A percentile compares a stretch with the other conserved stretches of the same genome.
Evolutionary conservation across 2,329 filamentous ascomycete species (phyloP).

Genomic region (Zymoseptoria tritici): DNA sequence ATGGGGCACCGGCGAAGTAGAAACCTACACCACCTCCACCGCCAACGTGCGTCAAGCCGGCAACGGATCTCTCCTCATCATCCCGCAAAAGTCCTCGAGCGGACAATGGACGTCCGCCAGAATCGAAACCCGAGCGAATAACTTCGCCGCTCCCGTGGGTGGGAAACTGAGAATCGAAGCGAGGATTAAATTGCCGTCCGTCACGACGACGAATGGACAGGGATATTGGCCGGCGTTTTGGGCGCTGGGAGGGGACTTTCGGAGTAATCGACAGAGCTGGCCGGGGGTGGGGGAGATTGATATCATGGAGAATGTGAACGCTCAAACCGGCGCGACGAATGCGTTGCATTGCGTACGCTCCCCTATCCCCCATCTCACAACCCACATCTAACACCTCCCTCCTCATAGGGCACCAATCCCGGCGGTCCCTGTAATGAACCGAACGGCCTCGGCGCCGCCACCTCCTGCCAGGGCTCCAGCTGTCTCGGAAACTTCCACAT

Average conservation of each 20-base stretch:
- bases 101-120: conserved; percentile 17
- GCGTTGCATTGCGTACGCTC: conserved; percentile 23
- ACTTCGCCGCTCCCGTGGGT: conserved; percentile 20
- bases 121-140: conserved; percentile 15
- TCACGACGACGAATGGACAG: conserved; percentile 10
- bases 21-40: conserved; percentile 38
- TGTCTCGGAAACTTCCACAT: conserved; percentile 25
- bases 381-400: background rate
- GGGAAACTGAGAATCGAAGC: conserved; percentile 21
- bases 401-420: conserved; percentile 19
- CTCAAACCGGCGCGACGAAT: conserved; percentile 15
- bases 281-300: conserved; percentile 26
- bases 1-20: conserved; percentile 46
- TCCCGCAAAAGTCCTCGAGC: conserved; percentile 23
- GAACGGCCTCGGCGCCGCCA: conserved; percentile 17
- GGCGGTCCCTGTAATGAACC: conserved; percentile 28
- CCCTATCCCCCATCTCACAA: background rate
- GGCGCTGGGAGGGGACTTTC: conserved; percentile 16
- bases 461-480: conserved; percentile 7
- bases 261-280: conserved; percentile 22
- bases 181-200: conserved; percentile 12
- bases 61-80: conserved; percentile 35
- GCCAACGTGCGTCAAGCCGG: conserved; percentile 38
- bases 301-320: conserved; percentile 29
- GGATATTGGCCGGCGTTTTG: conserved; percentile 23